Evolutionary conservation across 2,329 filamentous ascomycete species (phyloP).

Genomic region (Tricladium varicosporioides): DNA sequence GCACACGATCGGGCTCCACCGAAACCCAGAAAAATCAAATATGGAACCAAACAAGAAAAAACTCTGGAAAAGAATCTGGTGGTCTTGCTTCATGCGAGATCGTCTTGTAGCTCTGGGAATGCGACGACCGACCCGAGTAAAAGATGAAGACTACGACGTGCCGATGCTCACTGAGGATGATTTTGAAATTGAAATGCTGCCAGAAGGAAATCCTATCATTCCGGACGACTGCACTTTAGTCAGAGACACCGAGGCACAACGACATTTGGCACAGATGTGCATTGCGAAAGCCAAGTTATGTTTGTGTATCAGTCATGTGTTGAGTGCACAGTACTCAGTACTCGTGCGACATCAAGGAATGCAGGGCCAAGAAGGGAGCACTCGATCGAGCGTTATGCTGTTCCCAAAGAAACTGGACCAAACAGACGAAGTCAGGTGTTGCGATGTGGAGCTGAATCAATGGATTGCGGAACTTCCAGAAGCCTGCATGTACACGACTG

Average conservation of each 20-base stretch:
- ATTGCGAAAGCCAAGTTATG: constrained; percentile 90
- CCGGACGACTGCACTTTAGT: constrained; percentile 68
- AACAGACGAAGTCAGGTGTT: constrained; percentile 72
- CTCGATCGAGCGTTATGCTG: constrained; percentile 76
- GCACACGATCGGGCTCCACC: constrained; percentile 89
- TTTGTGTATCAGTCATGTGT: constrained; percentile 83
- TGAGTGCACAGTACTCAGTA: constrained; percentile 90
- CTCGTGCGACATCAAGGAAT: constrained; percentile 80
- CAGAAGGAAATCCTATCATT: constrained; percentile 67
- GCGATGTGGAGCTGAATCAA: constrained; percentile 73
- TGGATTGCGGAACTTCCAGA: constrained; percentile 74
- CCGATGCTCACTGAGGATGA: constrained; percentile 83
- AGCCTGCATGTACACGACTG: constrained; percentile 66
- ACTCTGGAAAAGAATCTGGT: constrained; percentile 95
- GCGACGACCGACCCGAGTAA: constrained; percentile 88
- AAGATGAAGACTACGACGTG: constrained; percentile 90
- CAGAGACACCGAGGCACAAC: constrained; percentile 70
- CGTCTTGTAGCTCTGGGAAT: constrained; percentile 90
- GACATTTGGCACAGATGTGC: constrained; percentile 80
- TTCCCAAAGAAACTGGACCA: constrained; percentile 85
- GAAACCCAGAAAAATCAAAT: constrained; percentile 75
- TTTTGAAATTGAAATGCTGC: constrained; percentile 72
- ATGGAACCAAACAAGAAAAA: constrained; percentile 73
- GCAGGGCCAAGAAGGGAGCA: constrained; percentile 70
- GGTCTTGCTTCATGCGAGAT: constrained; percentile 95